phyloP scores from a whole-genome alignment of 2,329 filamentous ascomycete species.

The Onygena corvina region DNA sequence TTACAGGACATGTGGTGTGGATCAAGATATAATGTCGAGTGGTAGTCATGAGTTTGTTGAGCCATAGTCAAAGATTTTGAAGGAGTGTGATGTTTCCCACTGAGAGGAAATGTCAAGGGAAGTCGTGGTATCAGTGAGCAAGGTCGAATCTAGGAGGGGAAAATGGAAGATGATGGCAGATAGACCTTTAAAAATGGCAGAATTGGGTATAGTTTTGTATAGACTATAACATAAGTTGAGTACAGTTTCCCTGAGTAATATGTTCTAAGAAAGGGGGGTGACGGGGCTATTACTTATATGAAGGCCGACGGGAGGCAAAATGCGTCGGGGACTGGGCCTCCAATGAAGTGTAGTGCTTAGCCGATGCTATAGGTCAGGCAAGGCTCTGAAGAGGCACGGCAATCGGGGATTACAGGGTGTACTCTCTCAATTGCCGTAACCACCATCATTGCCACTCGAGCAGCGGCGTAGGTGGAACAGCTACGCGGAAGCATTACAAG shows the following conservation, averaged over 20 bases:
- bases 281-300: not conserved
- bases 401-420: not conserved
- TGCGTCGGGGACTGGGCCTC: not conserved
- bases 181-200: too few relatives aligned
- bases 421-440: conserved; percentile 2
- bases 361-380: not conserved
- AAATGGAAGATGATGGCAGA: too few relatives aligned
- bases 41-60: not conserved
- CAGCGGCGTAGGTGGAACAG: not conserved
- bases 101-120: not conserved
- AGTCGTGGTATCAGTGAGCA: too few relatives aligned
- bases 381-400: not conserved
- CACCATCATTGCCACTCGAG: not conserved
- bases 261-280: not conserved
- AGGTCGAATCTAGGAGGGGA: too few relatives aligned
- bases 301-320: not conserved
- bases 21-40: conserved; percentile 19
- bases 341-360: not conserved
- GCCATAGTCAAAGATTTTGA: not conserved
- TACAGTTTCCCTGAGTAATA: too few relatives aligned
- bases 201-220: too few relatives aligned
- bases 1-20: conserved; percentile 26
- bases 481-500: not conserved
- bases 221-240: too few relatives aligned
- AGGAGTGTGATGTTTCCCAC: too few relatives aligned